These are phyloP conservation scores for Lecanoromycetidae sp. DNA, from an alignment of 2,329 filamentous ascomycete genomes.

Conservation along the genomic window DNA sequence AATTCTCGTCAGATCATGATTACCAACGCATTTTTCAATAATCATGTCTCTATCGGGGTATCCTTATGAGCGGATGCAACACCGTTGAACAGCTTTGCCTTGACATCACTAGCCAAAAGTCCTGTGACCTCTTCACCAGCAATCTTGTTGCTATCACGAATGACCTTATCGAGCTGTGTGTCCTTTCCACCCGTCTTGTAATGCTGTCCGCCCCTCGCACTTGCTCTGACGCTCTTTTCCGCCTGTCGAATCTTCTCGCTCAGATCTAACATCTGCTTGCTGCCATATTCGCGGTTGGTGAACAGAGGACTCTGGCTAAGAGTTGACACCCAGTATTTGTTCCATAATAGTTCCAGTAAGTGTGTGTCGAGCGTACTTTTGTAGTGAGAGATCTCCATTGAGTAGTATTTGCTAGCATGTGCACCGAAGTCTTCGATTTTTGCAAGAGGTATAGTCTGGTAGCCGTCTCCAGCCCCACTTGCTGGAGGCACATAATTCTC, in stretches of 20 bases:
- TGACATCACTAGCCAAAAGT: constrained; percentile 49
- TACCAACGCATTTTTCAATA: neutral
- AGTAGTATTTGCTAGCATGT: constrained; percentile 81
- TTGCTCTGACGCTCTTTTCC: constrained; percentile 29
- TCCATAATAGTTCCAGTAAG: constrained; percentile 82
- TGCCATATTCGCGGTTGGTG: constrained; percentile 84
- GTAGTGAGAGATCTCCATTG: constrained; percentile 82
- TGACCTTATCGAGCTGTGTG: constrained; percentile 40
- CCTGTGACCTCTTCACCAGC: constrained; percentile 47
- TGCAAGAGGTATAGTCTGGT: constrained; percentile 71
- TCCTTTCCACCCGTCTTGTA: constrained; percentile 30
- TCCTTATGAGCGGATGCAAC: constrained; percentile 21
- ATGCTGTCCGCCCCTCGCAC: constrained; percentile 16
- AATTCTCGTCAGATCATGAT: neutral
- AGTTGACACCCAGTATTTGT: constrained; percentile 98
- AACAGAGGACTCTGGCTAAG: constrained; percentile 81
- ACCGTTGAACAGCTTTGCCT: constrained; percentile 49
- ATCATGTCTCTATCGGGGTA: neutral
- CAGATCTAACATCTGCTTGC: constrained; percentile 82
- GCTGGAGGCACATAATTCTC: constrained; percentile 51
- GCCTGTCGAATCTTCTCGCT: constrained; percentile 67
- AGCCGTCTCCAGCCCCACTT: constrained; percentile 40
- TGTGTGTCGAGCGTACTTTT: constrained; percentile 84
- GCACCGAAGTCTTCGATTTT: constrained; percentile 96
- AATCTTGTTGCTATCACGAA: constrained; percentile 46